Evolutionary conservation across 1,139 yeast species (phyloP), one percentile per base, ranked within the genome.

Genomic region (Magnusiomyces fungicola): DNA sequence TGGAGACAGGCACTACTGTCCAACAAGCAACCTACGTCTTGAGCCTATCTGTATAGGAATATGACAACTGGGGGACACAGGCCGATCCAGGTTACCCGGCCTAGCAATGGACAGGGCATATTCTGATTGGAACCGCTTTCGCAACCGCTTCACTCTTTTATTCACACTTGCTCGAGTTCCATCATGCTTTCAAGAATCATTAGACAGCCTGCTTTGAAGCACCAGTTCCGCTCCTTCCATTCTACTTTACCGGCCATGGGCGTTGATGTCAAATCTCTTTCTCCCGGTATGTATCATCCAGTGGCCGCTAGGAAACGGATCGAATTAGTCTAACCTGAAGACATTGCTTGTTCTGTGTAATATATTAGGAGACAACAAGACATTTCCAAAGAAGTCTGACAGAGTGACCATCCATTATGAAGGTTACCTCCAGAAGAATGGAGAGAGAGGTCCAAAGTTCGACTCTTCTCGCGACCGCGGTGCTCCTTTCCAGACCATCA

Each of bases 381-480:
- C 82, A 62, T 89, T 76, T 80, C 96, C 97, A 63, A 75, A 82
- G 70, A 67, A 74, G 46, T 97, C 97, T 60, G 96, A 89, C 71
- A 72, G 75, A 57, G 94, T 90, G 57, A 57, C 69, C 47, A 92
- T 92, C 65, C 97, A 92, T 74, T 92, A 92, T 79, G 85, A 86
- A 49, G 98, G 98, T 60, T 88, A 95, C 50, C 78, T 92, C 63
- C 94, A 86, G 69, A 84, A 85, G 68, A n/a, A n/a, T n/a, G n/a
- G n/a, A n/a, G n/a, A n/a, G n/a, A n/a, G n/a, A n/a, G 97, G 97
- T 62, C 85, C 84, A 73, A 88, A 87, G 71, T 92, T 92, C 67
- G 97, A 92, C 72, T 86, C 96, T 52, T 89, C 97, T 45, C 79
- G 89, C 61, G 95, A 85, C 74, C 83, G 97, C 72, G 94, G 95